A percentile compares a stretch with the other conserved stretches of the same genome.
Evolutionary conservation across 176 grass and related monocot genomes (phyloP).

Genomic region (Stipa capillata): DNA sequence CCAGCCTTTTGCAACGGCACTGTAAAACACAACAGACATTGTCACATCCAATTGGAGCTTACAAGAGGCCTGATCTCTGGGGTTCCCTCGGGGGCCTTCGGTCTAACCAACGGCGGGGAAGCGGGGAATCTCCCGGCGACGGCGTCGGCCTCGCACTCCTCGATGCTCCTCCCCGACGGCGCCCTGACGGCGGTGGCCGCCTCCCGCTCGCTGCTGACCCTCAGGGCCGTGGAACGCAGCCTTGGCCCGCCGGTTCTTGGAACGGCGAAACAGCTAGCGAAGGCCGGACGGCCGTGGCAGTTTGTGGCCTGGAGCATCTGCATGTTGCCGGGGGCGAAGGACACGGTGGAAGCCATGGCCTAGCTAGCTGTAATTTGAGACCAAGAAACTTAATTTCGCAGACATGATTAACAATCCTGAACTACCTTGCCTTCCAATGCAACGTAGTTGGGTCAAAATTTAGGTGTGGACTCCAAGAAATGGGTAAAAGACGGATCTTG

Average conservation of each 20-base stretch:
- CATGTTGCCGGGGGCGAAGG: constrained; percentile 51
- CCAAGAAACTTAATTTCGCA: neutral
- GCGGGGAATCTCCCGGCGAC: constrained; percentile 68
- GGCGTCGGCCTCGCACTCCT: constrained; percentile 92
- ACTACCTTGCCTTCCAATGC: neutral
- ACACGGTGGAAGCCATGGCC: constrained; percentile 62
- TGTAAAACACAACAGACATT: neutral
- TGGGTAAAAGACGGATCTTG: constrained; percentile 7
- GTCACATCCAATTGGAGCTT: constrained; percentile 7
- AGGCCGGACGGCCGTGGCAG: constrained; percentile 25
- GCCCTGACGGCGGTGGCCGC: constrained; percentile 48
- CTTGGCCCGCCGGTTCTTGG: constrained; percentile 20
- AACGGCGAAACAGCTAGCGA: constrained; percentile 14
- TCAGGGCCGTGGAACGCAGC: constrained; percentile 28
- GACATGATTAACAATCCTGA: constrained; percentile 2
- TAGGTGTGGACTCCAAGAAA: neutral
- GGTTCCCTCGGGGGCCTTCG: constrained; percentile 66
- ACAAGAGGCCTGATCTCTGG: constrained; percentile 76
- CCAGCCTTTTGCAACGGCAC: neutral
- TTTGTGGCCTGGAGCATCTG: constrained; percentile 37
- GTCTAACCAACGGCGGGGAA: constrained; percentile 40
- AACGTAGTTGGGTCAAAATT: neutral
- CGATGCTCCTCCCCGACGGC: constrained; percentile 61
- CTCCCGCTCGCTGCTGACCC: constrained; percentile 63
- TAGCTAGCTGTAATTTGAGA: too few relatives aligned